Base-by-base conservation (phyloP, 2,329 filamentous ascomycete species). In the Cladophialophora immunda region DNA sequence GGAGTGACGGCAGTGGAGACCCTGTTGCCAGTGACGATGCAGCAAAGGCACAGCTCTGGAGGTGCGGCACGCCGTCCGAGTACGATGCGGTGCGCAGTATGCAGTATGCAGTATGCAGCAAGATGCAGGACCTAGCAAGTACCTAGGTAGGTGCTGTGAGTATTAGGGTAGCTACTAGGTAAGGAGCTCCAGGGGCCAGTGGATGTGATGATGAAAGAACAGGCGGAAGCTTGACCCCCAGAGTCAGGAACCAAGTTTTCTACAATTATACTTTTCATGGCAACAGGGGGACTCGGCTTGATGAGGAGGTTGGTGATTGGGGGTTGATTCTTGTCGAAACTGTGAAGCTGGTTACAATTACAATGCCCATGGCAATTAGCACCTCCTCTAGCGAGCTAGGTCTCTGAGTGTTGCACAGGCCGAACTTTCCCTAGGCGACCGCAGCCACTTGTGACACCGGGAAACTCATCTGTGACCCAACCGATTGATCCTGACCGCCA, bases 161-260 rank as follows among this genome's bases (percentile, higher is more conserved):
- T 41, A 17, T 6, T 19, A 41, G 4, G 7, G n/a, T 41, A 4
- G n/a, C 38, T 41, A 34, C 13, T 11, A 8, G 7, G 7, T 41
- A 6, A 41, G 38, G 38, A 41, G 38, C n/a, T 6, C 38, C 38
- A 41, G 38, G 38, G 17, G 38, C 7, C 13, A 34, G 32, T 7
- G 32, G 32, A 11, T 58, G 36, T 19, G 32, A 41, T 25, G 34
- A n/a, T 30, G 55, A 58, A 58, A 19, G 19, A 32, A 58, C 32
- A 13, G 17, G 4, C 17, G 19, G 3, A 27, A 8, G 11, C n/a
- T 57, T 36, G 30, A 29, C 29, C 0, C 32, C n/a, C 19, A n/a
- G 57, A 29, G 36, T 59, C 57, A 59, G 57, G 57, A 59, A 59
- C 57, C 58, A 60, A 60, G 32, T 60, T 60, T 60, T 38, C 41